These are phyloP conservation scores for Amphibolis antarctica DNA, from an alignment of 106 monocot genomes.

Conservation along the genomic window DNA sequence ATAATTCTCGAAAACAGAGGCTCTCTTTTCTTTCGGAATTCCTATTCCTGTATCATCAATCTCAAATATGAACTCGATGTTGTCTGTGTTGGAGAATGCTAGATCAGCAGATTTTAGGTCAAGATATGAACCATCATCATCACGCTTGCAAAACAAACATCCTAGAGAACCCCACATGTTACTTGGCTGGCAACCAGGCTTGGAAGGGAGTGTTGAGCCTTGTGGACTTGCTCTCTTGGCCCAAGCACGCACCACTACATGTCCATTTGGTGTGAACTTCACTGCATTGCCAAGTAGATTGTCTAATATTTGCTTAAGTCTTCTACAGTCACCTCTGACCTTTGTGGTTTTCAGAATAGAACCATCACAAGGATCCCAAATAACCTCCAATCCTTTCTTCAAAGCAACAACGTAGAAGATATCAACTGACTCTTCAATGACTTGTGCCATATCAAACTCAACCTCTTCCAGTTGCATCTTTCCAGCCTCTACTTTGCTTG, in stretches of 20 bases:
- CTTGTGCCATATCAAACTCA: slow-evolving; percentile 63
- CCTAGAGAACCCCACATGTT: slow-evolving; percentile 3
- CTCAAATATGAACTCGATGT: slow-evolving; percentile 64
- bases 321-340: slow-evolving; percentile 57
- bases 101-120: not conserved
- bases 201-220: slow-evolving; percentile 1
- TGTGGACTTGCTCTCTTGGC: slow-evolving; percentile 15
- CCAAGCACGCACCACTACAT: slow-evolving; percentile 61
- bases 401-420: slow-evolving; percentile 52
- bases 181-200: not conserved
- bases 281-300: slow-evolving; percentile 81
- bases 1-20: slow-evolving; percentile 82
- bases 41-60: slow-evolving; percentile 77
- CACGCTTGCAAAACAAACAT: slow-evolving; percentile 11
- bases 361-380: slow-evolving; percentile 94
- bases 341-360: slow-evolving; percentile 34
- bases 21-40: slow-evolving; percentile 73
- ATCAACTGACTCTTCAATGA: slow-evolving; percentile 68
- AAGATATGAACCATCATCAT: not conserved
- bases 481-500: slow-evolving; percentile 80
- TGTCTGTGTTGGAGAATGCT: slow-evolving; percentile 11
- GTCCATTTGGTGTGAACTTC: slow-evolving; percentile 70
- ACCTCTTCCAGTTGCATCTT: slow-evolving; percentile 73
- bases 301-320: slow-evolving; percentile 70
- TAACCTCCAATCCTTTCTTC: slow-evolving; percentile 62